Base-by-base conservation (phyloP, 345 rosid species). In the Hypericum perforatum region DNA sequence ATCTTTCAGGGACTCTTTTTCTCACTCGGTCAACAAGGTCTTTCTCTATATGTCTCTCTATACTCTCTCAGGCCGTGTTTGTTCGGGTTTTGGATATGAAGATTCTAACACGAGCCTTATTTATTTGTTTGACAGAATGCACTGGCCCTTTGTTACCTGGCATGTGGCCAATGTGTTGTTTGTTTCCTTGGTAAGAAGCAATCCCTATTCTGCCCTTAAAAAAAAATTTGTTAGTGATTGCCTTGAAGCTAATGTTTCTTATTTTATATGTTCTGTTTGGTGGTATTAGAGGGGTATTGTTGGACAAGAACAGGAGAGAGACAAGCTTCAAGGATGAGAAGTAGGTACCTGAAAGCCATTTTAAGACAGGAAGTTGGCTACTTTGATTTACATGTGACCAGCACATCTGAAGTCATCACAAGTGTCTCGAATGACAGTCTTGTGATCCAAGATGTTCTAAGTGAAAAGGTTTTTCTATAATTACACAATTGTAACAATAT, bases 301-400 rank as follows among this genome's bases (percentile, higher is more conserved):
- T 86, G 95, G 94, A 80, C 94, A 57, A 77, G 95, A 78, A 86
- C 95, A 57, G 97, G 90, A 7, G 95, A 78, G 67, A 80, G 95
- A 49, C 88, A 84, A 48, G 86, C 97, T 12, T 59, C 89, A 39
- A 81, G 83, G 67, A 80, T 89, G 95, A 76, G 95, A 60, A 80
- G 76, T 7, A 77, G 74, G 37, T 86, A 89, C 59, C 61, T 86
- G 63, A 84, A 80, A 62, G 90, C 97, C 10, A 82, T 89, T 4
- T 42, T 89, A 32, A 74, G 97, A 63, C 95, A 89, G 80, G 97
- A 89, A 7, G 94, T 89, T 0, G 79, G 76, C 5, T 89, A 80
- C 66, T 86, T 86, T 54, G 97, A 86, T 76, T 70, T 84, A 68
- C 82, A 85, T 64, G 86, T 82, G 11, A 76, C 82, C 10, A 85